phyloP scores from a whole-genome alignment of 1,284 basidiomycete genomes.

The Trichosporon sp. region DNA sequence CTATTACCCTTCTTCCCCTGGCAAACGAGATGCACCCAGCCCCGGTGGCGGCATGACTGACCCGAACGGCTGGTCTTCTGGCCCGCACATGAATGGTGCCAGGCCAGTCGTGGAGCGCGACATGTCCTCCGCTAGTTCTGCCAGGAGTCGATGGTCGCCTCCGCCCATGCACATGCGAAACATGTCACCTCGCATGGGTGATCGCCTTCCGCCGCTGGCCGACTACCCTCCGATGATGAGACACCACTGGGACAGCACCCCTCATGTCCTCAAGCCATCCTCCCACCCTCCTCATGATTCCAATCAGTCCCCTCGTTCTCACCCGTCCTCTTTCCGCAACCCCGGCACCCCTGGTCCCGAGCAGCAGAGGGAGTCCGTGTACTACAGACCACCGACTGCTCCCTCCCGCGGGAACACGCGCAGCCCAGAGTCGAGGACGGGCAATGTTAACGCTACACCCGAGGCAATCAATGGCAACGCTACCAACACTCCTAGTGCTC shows the following conservation, averaged over 20 bases:
- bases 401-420: not conserved
- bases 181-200: conserved; percentile 26
- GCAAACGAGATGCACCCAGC: conserved; percentile 24
- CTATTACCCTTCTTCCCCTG: conserved; percentile 31
- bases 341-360: not conserved
- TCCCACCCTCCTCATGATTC: conserved; percentile 15
- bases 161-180: conserved; percentile 24
- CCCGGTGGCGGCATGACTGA: conserved; percentile 31
- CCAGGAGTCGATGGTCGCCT: conserved; percentile 23
- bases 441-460: not conserved
- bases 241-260: conserved; percentile 11
- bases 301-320: not conserved
- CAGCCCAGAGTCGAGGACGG: not conserved
- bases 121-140: conserved; percentile 20
- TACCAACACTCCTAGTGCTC: not conserved
- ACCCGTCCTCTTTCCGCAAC: not conserved
- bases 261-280: conserved; percentile 27
- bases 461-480: not conserved
- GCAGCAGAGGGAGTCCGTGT: not conserved
- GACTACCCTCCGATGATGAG: conserved; percentile 25
- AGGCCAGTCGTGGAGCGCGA: conserved; percentile 24
- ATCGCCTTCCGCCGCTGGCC: conserved; percentile 34
- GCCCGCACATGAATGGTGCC: conserved; percentile 9
- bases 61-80: conserved; percentile 31
- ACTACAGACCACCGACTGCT: not conserved